Conservation (phyloP, 352 stramenopile genomes). For the Pythium sukuiense region DNA sequence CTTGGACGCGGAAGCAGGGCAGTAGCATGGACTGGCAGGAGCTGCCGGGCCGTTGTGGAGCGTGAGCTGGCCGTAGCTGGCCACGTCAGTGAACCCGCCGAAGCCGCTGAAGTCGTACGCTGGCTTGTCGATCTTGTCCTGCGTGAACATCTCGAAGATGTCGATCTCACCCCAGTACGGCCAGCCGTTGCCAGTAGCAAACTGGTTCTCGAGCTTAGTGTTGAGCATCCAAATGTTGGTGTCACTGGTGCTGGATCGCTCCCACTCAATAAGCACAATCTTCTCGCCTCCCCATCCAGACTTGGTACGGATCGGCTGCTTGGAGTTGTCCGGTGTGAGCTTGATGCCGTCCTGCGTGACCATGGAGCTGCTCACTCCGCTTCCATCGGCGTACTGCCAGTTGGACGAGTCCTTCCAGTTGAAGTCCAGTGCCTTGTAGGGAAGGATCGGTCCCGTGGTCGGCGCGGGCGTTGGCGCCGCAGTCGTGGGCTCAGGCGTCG, state of each 20-base stretch:
- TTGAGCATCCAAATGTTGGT: slow-evolving; percentile 89
- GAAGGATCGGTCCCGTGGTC: slow-evolving; percentile 23
- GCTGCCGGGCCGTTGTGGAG: slow-evolving; percentile 66
- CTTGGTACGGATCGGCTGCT: slow-evolving; percentile 59
- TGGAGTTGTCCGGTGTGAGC: slow-evolving; percentile 52
- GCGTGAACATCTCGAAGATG: slow-evolving; percentile 85
- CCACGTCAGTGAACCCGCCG: slow-evolving; percentile 34
- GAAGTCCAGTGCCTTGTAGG: slow-evolving; percentile 59
- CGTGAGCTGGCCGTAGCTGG: slow-evolving; percentile 69
- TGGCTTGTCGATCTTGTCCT: slow-evolving; percentile 43
- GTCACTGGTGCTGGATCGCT: slow-evolving; percentile 57
- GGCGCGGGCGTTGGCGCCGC: neutral
- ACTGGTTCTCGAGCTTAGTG: slow-evolving; percentile 66
- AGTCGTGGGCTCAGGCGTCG: neutral
- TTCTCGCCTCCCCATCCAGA: slow-evolving; percentile 68
- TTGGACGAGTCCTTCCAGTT: slow-evolving; percentile 62
- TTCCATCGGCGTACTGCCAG: slow-evolving; percentile 60
- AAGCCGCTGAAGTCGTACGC: slow-evolving; percentile 56
- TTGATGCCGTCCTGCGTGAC: slow-evolving; percentile 53
- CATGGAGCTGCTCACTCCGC: slow-evolving; percentile 36
- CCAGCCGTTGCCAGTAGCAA: slow-evolving; percentile 56
- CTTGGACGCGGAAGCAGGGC: slow-evolving; percentile 49
- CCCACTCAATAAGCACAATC: slow-evolving; percentile 74
- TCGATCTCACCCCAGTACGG: slow-evolving; percentile 77
- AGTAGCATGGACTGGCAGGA: slow-evolving; percentile 50